Evolutionary conservation across 2,329 filamentous ascomycete genomes (phyloP).

Genomic region (Pseudopithomyces chartarum): DNA sequence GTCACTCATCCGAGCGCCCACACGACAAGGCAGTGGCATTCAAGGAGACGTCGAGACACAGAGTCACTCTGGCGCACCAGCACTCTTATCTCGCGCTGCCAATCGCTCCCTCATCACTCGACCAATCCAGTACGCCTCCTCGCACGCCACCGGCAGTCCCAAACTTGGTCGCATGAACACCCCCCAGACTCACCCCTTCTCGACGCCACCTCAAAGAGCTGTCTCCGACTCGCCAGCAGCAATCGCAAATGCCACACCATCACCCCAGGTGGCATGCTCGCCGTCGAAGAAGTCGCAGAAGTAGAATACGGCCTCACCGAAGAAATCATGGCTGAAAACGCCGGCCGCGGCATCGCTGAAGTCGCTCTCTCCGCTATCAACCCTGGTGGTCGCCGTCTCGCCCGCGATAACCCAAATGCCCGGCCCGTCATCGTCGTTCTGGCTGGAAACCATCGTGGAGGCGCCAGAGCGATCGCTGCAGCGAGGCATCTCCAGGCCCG

Average conservation of each 20-base stretch:
- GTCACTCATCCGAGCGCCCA: slow-evolving; percentile 45
- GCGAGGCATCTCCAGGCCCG: slow-evolving; percentile 86
- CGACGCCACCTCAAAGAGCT: slow-evolving; percentile 33
- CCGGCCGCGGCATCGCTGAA: slow-evolving; percentile 85
- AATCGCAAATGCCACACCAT: slow-evolving; percentile 63
- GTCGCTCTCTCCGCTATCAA: slow-evolving; percentile 73
- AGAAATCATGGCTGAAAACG: slow-evolving; percentile 90
- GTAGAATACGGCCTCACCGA: slow-evolving; percentile 86
- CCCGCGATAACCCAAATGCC: slow-evolving; percentile 52
- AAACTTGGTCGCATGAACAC: slow-evolving; percentile 38
- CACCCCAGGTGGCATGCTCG: slow-evolving; percentile 81
- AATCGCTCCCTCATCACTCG: slow-evolving; percentile 39
- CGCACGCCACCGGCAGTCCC: slow-evolving; percentile 43
- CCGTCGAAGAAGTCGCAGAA: slow-evolving; percentile 88
- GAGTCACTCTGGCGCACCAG: slow-evolving; percentile 30
- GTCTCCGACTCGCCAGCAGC: slow-evolving; percentile 59
- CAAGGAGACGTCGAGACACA: slow-evolving; percentile 43
- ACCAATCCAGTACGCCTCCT: slow-evolving; percentile 35
- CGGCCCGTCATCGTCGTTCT: slow-evolving; percentile 72
- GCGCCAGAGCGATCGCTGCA: slow-evolving; percentile 81
- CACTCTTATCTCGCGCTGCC: slow-evolving; percentile 31
- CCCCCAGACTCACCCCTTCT: slow-evolving; percentile 43
- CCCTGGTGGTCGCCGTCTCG: slow-evolving; percentile 61
- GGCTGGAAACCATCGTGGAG: slow-evolving; percentile 94
- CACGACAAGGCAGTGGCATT: slow-evolving; percentile 47